These are phyloP conservation scores for Aureococcus anophagefferens DNA, from an alignment of 108 stramenopile genomes.

Conservation along the genomic window DNA sequence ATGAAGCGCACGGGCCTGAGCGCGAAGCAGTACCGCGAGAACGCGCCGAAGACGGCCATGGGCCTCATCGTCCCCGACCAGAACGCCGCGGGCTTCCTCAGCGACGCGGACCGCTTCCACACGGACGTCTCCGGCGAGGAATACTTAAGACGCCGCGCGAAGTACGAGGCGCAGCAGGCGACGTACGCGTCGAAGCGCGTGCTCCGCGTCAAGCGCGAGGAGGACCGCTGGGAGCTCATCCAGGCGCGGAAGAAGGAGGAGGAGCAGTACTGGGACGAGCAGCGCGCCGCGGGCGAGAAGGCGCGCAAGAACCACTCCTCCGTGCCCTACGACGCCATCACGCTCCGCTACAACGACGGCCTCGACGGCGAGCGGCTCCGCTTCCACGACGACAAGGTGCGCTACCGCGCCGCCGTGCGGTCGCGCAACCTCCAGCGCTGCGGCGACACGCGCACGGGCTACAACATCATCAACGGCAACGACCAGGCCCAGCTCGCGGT, in stretches of 20 bases:
- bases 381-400: conserved; percentile 13
- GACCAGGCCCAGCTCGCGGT: background rate
- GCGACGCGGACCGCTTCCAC: conserved; percentile 28
- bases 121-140: conserved; percentile 25
- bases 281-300: conserved; percentile 8
- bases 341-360: conserved; percentile 10
- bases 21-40: conserved; percentile 22
- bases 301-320: conserved; percentile 5
- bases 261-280: conserved; percentile 1
- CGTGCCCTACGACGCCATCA: conserved; percentile 15
- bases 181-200: conserved; percentile 1
- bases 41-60: conserved; percentile 19
- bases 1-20: conserved; percentile 18
- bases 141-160: conserved; percentile 8
- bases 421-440: background rate
- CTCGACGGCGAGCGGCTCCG: conserved; percentile 12
- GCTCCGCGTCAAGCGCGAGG: background rate
- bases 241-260: conserved; percentile 7
- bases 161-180: background rate
- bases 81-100: conserved; percentile 20
- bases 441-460: conserved; percentile 11
- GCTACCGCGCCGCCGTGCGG: conserved; percentile 9
- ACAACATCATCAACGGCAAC: conserved; percentile 14
- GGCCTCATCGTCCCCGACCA: conserved; percentile 8
- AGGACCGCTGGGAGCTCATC: conserved; percentile 9